Evolutionary conservation across 192 early-diverging fungal genomes (phyloP).

Genomic region (Geosiphon pyriformis): DNA sequence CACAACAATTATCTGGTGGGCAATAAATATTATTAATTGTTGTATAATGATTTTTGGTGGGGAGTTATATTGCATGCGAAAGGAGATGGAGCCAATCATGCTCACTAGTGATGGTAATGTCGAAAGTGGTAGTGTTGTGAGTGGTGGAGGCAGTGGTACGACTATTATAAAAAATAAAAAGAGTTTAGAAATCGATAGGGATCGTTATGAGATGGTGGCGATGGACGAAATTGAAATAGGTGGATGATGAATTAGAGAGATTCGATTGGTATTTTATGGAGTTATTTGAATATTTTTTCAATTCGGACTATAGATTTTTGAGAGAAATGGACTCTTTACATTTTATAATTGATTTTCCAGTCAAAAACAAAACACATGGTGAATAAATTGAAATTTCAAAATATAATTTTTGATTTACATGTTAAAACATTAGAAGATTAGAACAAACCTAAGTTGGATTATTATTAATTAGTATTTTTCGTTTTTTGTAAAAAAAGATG

Average conservation of each 20-base stretch:
- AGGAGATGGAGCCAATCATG: slow-evolving; percentile 74
- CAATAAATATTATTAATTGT: slow-evolving; percentile 43
- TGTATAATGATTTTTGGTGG: slow-evolving; percentile 66
- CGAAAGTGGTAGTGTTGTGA: slow-evolving; percentile 18
- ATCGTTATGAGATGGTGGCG: slow-evolving; percentile 37
- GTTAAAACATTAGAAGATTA: too few species aligned
- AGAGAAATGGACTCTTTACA: too few species aligned
- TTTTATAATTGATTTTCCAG: too few species aligned
- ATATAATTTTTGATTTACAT: too few species aligned
- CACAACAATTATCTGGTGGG: slow-evolving; percentile 63
- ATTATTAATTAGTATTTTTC: too few species aligned
- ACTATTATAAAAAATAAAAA: background rate
- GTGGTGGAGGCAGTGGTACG: background rate
- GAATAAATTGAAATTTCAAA: too few species aligned
- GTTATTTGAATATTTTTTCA: too few species aligned
- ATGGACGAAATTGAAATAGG: slow-evolving; percentile 26
- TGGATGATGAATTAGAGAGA: slow-evolving; percentile 11
- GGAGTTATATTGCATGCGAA: slow-evolving; percentile 75
- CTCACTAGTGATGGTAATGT: slow-evolving; percentile 20
- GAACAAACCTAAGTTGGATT: too few species aligned
- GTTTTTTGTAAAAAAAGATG: too few species aligned
- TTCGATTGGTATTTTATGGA: too few species aligned
- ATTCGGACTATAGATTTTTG: too few species aligned
- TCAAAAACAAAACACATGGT: too few species aligned
- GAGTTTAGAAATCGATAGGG: slow-evolving; percentile 11